Evolutionary conservation across 2,329 filamentous ascomycete genomes (phyloP), one percentile per base, ranked within the genome.

Genomic region (Colletotrichum falcatum): DNA sequence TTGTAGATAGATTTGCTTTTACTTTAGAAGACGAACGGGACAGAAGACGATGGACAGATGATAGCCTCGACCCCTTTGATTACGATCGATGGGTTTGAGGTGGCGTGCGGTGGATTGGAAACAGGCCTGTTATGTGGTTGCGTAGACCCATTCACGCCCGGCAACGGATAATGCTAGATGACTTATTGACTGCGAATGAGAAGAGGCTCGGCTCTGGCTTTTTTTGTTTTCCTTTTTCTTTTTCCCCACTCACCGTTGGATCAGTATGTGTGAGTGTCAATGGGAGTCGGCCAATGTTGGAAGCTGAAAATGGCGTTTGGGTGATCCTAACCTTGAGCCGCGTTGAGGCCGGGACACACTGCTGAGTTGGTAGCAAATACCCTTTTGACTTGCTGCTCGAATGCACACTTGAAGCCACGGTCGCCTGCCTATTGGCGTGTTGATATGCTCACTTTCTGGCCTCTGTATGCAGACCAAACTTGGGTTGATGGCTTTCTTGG

Each of bases 1-100:
- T 39, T 39, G 54, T 56, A 56, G 35, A 56, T 56, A 56, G 54
- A 56, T 39, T 8, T 39, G 7, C 44, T 46, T 46, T 46, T 12
- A 46, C 44, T 46, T 39, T 56, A 56, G 54, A 56, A 56, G 14
- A 39, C 14, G 54, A 39, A 26, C 12, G 35, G n/a, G n/a, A 26
- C 53, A 18, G 53, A 26, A 39, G 54, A n/a, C 18, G 51, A 18
- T 5, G 35, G 39, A 26, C 33, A 26, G 33, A 39, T 39, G 14
- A n/a, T 23, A 46, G 9, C n/a, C 14, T 9, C 5, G n/a, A n/a
- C 20, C 20, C 54, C 23, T n/a, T 39, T 18, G n/a, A 20, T 14
- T 26, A 26, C 20, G 33, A 35, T 56, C n/a, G 7, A 56, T 37
- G 35, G 33, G 33, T 35, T 1, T 39, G 54, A 23, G n/a, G 54